Conservation (phyloP, 2,329 filamentous ascomycete genomes). For the Aspergillus sp. region DNA sequence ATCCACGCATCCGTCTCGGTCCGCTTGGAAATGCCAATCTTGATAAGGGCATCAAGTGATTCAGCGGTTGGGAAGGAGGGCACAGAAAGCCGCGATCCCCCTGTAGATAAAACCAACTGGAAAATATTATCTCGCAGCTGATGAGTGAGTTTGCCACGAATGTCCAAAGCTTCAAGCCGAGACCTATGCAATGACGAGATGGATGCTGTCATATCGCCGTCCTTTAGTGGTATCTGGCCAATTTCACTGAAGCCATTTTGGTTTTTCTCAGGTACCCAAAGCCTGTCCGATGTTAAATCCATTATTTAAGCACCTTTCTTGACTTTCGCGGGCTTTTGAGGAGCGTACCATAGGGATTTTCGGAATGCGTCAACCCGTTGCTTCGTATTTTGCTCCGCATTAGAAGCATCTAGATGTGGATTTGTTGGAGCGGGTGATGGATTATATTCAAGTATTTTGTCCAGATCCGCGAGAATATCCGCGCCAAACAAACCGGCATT, state of each 20-base stretch:
- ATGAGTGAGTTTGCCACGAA: slow-evolving; percentile 2
- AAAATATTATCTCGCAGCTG: slow-evolving; percentile 4
- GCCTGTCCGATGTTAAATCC: not conserved
- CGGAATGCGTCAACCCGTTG: slow-evolving; percentile 3
- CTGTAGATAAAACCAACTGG: not conserved
- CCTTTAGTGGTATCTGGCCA: not conserved
- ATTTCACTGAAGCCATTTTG: slow-evolving; percentile 3
- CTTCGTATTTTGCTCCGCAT: not conserved
- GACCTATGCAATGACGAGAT: slow-evolving; percentile 1
- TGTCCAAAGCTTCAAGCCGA: slow-evolving; percentile 4
- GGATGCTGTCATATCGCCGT: slow-evolving; percentile 6
- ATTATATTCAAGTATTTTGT: not conserved
- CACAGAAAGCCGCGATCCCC: not conserved
- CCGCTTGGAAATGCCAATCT: slow-evolving; percentile 6
- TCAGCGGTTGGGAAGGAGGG: slow-evolving; percentile 8
- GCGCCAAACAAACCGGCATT: not conserved
- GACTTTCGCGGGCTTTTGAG: not conserved
- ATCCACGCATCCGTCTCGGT: slow-evolving; percentile 9
- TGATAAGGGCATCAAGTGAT: slow-evolving; percentile 4
- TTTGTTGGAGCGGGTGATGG: not conserved
- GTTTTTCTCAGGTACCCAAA: slow-evolving; percentile 5
- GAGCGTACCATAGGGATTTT: slow-evolving; percentile 1
- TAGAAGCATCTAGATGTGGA: not conserved
- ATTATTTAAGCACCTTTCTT: too few species aligned
- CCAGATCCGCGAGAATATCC: not conserved